These are phyloP conservation scores for Aspergillus homomorphus DNA, from an alignment of 495 filamentous ascomycete species.

Conservation along the genomic window DNA sequence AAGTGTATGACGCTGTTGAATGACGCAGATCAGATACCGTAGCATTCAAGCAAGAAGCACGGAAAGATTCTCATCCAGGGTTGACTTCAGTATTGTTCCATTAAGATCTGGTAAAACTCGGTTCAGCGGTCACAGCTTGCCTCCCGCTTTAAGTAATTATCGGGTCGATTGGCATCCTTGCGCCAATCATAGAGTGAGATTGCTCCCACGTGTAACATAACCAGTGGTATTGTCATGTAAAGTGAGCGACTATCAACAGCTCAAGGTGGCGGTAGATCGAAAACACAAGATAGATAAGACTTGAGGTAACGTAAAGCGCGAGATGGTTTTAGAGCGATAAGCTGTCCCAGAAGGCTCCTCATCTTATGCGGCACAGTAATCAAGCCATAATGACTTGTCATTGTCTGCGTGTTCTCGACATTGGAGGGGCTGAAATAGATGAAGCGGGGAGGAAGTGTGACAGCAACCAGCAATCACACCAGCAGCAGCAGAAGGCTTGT, in stretches of 20 bases:
- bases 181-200: background rate
- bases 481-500: background rate
- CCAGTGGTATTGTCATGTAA: background rate
- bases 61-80: background rate
- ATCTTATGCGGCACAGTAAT: background rate
- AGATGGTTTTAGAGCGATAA: background rate
- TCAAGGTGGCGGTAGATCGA: no score
- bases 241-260: no score
- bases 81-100: background rate
- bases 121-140: background rate
- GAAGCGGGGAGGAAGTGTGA: background rate
- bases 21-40: slow-evolving; percentile 5
- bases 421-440: background rate
- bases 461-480: background rate
- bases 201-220: background rate
- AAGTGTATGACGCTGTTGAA: background rate
- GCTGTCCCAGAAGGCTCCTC: no score
- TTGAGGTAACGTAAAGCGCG: background rate
- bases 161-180: background rate
- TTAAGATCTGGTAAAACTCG: background rate
- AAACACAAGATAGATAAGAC: background rate
- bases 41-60: slow-evolving; percentile 3
- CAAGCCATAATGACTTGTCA: background rate
- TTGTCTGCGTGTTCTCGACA: no score
- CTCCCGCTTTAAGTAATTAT: background rate